Base-by-base conservation (phyloP, 2,329 filamentous ascomycete species). In the Trichoderma sp. region DNA sequence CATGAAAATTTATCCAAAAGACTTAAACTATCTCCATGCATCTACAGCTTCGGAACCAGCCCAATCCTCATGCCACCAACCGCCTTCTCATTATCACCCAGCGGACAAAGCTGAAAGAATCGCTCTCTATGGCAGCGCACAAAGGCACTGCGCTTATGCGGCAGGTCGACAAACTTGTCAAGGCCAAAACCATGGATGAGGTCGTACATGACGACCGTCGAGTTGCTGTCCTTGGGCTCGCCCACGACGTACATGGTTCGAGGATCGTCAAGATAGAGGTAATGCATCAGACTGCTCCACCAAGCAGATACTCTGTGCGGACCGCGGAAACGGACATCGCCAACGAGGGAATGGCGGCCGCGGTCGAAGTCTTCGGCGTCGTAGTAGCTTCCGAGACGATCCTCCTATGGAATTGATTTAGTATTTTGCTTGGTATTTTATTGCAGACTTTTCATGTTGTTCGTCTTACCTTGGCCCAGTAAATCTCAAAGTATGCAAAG, bases 401-500 rank as follows among this genome's bases (percentile, higher is more conserved):
- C 84, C 78, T 87, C 86, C 81, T 86, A 27, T 65, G 2, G 10
- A 58, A 12, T 13, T n/a, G 13, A n/a, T 4, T 25, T n/a, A 34
- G 29, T 9, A n/a, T 29, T 29, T 39, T 48, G 13, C 9, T 34
- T 57, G 5, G 3, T 12, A 17, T 4, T n/a, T 12, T 4, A 34
- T 42, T 12, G 5, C 3, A 25, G 6, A 22, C 13, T 22, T 4
- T 15, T 13, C 10, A 12, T 17, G 12, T n/a, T 17, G 10, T 29
- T n/a, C 13, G 9, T 70, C 78, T 69, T 74, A 84, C 83, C 81
- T 85, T 86, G 72, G 87, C 89, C 89, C 90, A 93, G 77, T 92
- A 94, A 2, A 93, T 82, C 77, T 94, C 92, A 75, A 92, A 93
- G 76, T 94, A 94, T 0, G 90, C 89, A 76, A 94, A 94, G 57